Evolutionary conservation across 805 yeast species (phyloP).

Genomic region (Yamadazyma sp.): DNA sequence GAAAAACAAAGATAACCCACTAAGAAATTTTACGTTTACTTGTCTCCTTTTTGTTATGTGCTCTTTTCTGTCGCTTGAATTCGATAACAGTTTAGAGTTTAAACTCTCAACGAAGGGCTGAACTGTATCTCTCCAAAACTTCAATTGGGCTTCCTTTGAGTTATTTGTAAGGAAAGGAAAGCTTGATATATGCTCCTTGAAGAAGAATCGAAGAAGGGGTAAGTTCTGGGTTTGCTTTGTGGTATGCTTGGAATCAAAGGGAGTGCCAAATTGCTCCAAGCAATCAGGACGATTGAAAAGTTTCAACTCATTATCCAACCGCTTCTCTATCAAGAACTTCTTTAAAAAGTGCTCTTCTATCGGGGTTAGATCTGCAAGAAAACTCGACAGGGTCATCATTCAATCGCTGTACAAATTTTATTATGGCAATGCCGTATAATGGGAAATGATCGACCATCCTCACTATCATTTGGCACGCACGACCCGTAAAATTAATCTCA

Average conservation of each 20-base stretch:
- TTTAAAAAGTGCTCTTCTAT: slow-evolving; percentile 85
- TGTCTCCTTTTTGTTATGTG: slow-evolving; percentile 64
- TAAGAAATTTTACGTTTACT: slow-evolving; percentile 57
- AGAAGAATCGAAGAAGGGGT: slow-evolving; percentile 70
- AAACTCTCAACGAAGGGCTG: slow-evolving; percentile 83
- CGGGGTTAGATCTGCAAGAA: slow-evolving; percentile 41
- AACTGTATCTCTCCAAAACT: slow-evolving; percentile 75
- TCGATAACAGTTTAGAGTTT: slow-evolving; percentile 67
- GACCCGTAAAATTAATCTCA: slow-evolving; percentile 4
- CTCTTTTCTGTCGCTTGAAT: slow-evolving; percentile 73
- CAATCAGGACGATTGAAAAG: slow-evolving; percentile 59
- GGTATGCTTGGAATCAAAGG: slow-evolving; percentile 49
- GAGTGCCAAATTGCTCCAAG: slow-evolving; percentile 71
- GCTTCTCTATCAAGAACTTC: slow-evolving; percentile 67
- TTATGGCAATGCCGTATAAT: no score
- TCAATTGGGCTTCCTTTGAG: slow-evolving; percentile 44
- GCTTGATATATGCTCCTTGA: slow-evolving; percentile 58
- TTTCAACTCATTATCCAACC: slow-evolving; percentile 63
- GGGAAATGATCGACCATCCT: no score
- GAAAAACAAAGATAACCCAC: slow-evolving; percentile 63
- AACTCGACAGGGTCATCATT: no score
- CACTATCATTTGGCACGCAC: slow-evolving; percentile 1
- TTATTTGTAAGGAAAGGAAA: slow-evolving; percentile 71
- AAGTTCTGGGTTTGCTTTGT: slow-evolving; percentile 28
- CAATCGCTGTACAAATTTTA: no score